phyloP scores from a whole-genome alignment of 202 grass and related monocot species.

The Eragrostis tef region DNA sequence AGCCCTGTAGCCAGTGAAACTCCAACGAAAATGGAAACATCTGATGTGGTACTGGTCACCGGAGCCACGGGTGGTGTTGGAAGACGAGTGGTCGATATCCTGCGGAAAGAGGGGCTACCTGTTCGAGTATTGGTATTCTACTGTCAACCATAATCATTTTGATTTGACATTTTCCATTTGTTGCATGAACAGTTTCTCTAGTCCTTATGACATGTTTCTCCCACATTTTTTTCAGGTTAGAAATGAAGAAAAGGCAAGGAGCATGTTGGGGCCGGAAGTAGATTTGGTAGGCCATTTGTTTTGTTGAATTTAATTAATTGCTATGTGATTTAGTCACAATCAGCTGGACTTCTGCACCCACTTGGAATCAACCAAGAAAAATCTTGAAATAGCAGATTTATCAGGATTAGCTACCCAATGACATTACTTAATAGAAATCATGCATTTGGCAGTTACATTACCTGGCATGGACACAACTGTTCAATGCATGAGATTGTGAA shows the following conservation, averaged over 20 bases:
- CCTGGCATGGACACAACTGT: background rate
- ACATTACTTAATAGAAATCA: conserved; percentile 6
- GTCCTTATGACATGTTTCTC: conserved; percentile 6
- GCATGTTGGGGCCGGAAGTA: conserved; percentile 77
- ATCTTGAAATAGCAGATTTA: conserved; percentile 6
- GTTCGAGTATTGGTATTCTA: conserved; percentile 77
- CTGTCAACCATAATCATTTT: conserved; percentile 26
- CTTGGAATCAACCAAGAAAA: conserved; percentile 32
- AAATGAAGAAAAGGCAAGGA: conserved; percentile 89
- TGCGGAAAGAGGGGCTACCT: conserved; percentile 72
- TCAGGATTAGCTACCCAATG: background rate
- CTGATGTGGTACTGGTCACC: conserved; percentile 70
- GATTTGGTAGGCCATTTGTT: conserved; percentile 64
- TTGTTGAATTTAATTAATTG: conserved; percentile 17
- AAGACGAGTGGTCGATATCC: conserved; percentile 70
- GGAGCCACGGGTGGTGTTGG: conserved; percentile 93
- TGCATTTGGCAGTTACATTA: background rate
- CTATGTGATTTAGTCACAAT: conserved; percentile 19
- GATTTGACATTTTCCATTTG: background rate
- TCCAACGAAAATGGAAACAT: conserved; percentile 62
- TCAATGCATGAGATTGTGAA: background rate
- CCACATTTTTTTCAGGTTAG: conserved; percentile 61
- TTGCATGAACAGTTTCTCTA: conserved; percentile 20
- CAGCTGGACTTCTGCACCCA: background rate
- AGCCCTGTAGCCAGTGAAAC: conserved; percentile 54